These are phyloP conservation scores for Cutaneotrichosporon sp. DNA, from an alignment of 1,284 basidiomycete species.

Conservation along the genomic window DNA sequence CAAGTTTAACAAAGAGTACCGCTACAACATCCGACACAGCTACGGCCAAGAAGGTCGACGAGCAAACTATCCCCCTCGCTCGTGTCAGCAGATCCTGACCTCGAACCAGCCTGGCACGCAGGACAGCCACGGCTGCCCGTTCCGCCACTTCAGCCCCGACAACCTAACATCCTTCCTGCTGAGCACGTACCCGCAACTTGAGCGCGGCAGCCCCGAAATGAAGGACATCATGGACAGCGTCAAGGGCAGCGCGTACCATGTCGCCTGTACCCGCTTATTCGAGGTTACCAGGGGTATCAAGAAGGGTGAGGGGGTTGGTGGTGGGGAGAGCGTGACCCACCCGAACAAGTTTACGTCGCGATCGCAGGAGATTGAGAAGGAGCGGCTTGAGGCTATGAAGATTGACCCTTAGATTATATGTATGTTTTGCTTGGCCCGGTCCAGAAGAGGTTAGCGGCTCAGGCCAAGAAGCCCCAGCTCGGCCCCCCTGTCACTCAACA, in stretches of 20 bases:
- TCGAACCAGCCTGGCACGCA: constrained; percentile 69
- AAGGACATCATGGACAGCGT: constrained; percentile 84
- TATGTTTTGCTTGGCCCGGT: not conserved
- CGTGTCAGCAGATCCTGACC: constrained; percentile 87
- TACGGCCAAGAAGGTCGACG: constrained; percentile 94
- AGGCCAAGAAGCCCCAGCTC: no score
- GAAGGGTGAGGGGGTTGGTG: constrained; percentile 84
- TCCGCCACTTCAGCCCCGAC: constrained; percentile 81
- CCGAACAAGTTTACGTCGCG: constrained; percentile 75
- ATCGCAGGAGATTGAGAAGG: constrained; percentile 54
- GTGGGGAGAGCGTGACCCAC: constrained; percentile 81
- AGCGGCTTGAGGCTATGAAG: constrained; percentile 9
- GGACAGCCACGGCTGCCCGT: constrained; percentile 90
- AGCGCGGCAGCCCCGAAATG: constrained; percentile 69
- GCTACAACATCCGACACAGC: constrained; percentile 94
- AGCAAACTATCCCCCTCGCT: constrained; percentile 91
- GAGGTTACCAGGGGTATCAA: constrained; percentile 91
- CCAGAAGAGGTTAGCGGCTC: not conserved
- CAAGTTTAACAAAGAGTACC: constrained; percentile 97
- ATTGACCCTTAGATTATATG: not conserved
- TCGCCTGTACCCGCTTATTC: constrained; percentile 95
- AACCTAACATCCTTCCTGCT: constrained; percentile 79
- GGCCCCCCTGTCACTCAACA: not conserved
- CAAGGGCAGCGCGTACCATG: constrained; percentile 82
- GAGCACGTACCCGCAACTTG: constrained; percentile 61